These are phyloP conservation scores for Penicillium odoratum DNA, from an alignment of 495 filamentous ascomycete species.

Conservation along the genomic window DNA sequence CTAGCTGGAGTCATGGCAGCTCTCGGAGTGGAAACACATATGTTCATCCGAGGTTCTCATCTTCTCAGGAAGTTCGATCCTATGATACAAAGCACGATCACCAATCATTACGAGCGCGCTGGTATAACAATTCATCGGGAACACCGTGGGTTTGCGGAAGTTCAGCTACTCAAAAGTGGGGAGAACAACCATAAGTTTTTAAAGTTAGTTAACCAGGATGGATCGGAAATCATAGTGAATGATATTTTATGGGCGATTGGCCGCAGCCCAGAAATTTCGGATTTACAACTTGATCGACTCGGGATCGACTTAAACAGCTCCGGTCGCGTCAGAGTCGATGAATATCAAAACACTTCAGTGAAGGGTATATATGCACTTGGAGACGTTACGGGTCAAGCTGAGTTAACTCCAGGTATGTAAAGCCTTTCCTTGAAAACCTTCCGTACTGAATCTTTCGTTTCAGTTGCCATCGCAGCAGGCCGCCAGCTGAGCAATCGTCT, in stretches of 20 bases:
- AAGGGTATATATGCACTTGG: slow-evolving; percentile 59
- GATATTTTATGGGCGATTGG: slow-evolving; percentile 66
- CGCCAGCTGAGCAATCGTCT: slow-evolving; percentile 57
- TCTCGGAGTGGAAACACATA: slow-evolving; percentile 85
- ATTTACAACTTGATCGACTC: slow-evolving; percentile 52
- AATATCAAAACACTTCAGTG: slow-evolving; percentile 59
- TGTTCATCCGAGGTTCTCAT: slow-evolving; percentile 86
- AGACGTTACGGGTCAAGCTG: slow-evolving; percentile 59
- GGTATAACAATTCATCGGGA: slow-evolving; percentile 80
- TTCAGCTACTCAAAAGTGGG: slow-evolving; percentile 54
- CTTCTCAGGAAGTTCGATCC: slow-evolving; percentile 92
- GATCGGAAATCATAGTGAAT: slow-evolving; percentile 56
- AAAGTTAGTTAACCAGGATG: slow-evolving; percentile 50
- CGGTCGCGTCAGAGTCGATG: slow-evolving; percentile 54
- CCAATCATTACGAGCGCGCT: slow-evolving; percentile 80
- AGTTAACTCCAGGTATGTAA: slow-evolving; percentile 57
- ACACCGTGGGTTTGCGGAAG: slow-evolving; percentile 72
- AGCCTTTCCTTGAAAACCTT: not conserved
- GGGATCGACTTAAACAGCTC: slow-evolving; percentile 50
- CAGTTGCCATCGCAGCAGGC: slow-evolving; percentile 61
- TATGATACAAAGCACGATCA: slow-evolving; percentile 88
- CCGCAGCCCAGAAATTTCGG: slow-evolving; percentile 59
- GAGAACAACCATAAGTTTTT: slow-evolving; percentile 51
- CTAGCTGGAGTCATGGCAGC: slow-evolving; percentile 94
- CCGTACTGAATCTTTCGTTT: slow-evolving; percentile 2